phyloP scores from a whole-genome alignment of 2,329 filamentous ascomycete species.

The Microcyclospora tardicrescens region DNA sequence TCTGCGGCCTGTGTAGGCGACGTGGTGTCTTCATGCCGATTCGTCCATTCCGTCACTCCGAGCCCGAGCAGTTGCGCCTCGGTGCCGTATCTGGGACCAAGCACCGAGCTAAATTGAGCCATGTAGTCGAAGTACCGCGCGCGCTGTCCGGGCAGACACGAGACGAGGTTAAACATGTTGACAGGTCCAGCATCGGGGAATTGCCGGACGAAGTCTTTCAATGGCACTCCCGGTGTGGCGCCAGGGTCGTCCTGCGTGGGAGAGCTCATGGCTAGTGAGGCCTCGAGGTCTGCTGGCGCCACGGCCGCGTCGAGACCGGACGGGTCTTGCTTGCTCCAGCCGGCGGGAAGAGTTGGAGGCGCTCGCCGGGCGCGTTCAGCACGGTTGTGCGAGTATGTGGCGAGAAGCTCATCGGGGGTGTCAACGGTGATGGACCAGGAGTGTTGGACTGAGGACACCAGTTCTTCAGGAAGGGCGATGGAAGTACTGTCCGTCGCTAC shows the following conservation, averaged over 20 bases:
- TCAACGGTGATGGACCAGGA: conserved; percentile 11
- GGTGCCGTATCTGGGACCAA: conserved; percentile 10
- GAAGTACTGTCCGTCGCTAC: background rate
- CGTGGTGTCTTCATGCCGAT: too few species aligned
- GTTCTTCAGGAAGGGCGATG: background rate
- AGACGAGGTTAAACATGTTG: conserved; percentile 12
- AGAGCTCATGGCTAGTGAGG: conserved; percentile 7
- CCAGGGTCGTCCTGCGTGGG: conserved; percentile 3
- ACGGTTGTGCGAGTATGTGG: conserved; percentile 1
- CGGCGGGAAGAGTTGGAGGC: conserved; percentile 5
- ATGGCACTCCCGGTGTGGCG: background rate
- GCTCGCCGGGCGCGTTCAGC: background rate
- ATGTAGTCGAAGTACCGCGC: conserved; percentile 10
- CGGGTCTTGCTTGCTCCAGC: conserved; percentile 10
- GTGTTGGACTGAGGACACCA: background rate
- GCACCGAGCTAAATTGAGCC: conserved; percentile 6
- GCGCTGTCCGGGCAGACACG: conserved; percentile 7
- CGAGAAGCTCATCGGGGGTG: conserved; percentile 4
- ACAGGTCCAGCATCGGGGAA: conserved; percentile 9
- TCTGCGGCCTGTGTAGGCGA: conserved; percentile 5
- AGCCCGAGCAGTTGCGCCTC: conserved; percentile 5
- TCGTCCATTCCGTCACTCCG: conserved; percentile 5
- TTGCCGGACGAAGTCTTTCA: conserved; percentile 9
- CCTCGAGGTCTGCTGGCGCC: conserved; percentile 10
- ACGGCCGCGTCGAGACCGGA: conserved; percentile 8